These are phyloP conservation scores for Malassezia sp. DNA, from an alignment of 1,284 basidiomycete genomes.

Conservation along the genomic window DNA sequence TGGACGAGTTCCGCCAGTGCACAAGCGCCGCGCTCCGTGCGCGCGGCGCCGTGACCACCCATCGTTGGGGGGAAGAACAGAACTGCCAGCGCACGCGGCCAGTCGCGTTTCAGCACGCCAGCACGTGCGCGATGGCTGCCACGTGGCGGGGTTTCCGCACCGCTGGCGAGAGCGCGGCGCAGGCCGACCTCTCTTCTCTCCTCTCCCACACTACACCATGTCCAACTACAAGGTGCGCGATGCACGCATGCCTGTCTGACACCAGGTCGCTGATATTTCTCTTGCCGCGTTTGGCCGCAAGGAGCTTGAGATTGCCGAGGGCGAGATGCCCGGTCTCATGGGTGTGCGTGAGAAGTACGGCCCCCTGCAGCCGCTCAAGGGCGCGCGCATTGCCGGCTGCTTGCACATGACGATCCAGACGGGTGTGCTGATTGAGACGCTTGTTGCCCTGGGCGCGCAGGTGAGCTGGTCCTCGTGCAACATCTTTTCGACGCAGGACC, in stretches of 20 bases:
- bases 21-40: conserved; percentile 5
- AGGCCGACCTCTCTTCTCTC: background rate
- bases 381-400: conserved; percentile 81
- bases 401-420: conserved; percentile 79
- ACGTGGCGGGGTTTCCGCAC: background rate
- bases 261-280: conserved; percentile 72
- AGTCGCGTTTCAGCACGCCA: too few relatives aligned
- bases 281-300: conserved; percentile 94
- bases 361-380: conserved; percentile 72
- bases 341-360: conserved; percentile 57
- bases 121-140: background rate
- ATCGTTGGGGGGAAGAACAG: too few relatives aligned
- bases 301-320: conserved; percentile 91
- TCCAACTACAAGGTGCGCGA: conserved; percentile 42
- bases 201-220: conserved; percentile 17
- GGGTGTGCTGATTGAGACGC: conserved; percentile 47
- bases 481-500: conserved; percentile 98
- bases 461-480: conserved; percentile 99
- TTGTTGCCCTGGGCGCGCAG: conserved; percentile 86
- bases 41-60: background rate
- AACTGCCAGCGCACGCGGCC: too few relatives aligned
- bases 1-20: conserved; percentile 25
- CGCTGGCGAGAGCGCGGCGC: background rate
- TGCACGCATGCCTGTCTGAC: conserved; percentile 18
- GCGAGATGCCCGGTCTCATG: conserved; percentile 46